Base-by-base conservation (phyloP, 352 stramenopile species). In the Pythium folliculosum region DNA sequence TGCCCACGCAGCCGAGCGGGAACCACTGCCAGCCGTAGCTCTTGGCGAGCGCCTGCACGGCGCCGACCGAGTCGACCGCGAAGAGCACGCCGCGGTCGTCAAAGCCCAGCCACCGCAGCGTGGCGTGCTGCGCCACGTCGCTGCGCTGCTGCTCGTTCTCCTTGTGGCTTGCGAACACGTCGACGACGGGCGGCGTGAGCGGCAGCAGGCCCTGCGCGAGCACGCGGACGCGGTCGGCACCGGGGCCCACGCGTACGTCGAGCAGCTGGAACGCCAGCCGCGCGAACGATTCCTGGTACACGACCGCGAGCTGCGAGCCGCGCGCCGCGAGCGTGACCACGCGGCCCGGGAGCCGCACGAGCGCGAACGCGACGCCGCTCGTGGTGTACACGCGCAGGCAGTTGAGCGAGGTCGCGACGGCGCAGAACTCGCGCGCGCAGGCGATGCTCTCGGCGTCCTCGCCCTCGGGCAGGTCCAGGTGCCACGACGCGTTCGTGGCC, bases 401-500 rank as follows among this genome's bases (percentile, higher is more conserved):
- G 19, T 92, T 70, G 43, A 91, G 67, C 10, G 87, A 93, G 9
- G 84, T 93, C 0, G 81, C 82, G 8, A 95, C 85, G 1, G 82
- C 85, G 55, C 84, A 92, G 69, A 93, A 92, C n/a, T 86, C 81
- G 2, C 60, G 67, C 19, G 78, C 80, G 4, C 74, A 71, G 8
- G 85, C 80, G 30, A 94, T 80, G 30, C 82, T 89, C 57, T 90
- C 80, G 35, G 85, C 84, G 61, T 95, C 85, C 72, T 95, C 85
- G 23, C 75, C 78, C 8, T 85, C 76, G 0, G 85, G 84, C 21
- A 95, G 67, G 1, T 73, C 78, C 13, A 88, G 52, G 64, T 95
- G 84, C 87, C 87, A 95, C 44, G 82, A 91, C 38, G 80, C 84
- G 63, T 92, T 95, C 64, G 69, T 86, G 0, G 82, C 84, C 87